These are phyloP conservation scores for Cystobasidium ongulense DNA, from an alignment of 768 basidiomycete species.

Conservation along the genomic window DNA sequence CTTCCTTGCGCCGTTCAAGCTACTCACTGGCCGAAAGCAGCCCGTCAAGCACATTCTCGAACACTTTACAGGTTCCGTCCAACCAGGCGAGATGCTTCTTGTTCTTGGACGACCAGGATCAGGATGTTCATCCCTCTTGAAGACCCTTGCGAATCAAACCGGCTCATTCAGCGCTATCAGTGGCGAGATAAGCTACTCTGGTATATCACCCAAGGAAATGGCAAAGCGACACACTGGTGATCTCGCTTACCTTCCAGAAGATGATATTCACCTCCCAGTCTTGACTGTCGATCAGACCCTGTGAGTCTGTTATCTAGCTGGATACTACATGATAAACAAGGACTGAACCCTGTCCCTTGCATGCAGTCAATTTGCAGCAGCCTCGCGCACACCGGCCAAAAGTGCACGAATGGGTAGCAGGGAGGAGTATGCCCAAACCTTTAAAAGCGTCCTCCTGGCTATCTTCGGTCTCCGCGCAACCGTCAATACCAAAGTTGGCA, in stretches of 20 bases:
- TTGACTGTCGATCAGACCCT: constrained; percentile 64
- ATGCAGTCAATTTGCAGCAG: constrained; percentile 49
- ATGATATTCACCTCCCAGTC: constrained; percentile 76
- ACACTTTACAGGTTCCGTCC: constrained; percentile 58
- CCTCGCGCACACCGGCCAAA: constrained; percentile 51
- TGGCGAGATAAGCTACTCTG: constrained; percentile 50
- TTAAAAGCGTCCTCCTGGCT: constrained; percentile 47
- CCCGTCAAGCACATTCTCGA: constrained; percentile 49
- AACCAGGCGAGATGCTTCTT: constrained; percentile 66
- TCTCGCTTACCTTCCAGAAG: constrained; percentile 60
- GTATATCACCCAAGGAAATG: constrained; percentile 51
- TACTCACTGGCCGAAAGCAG: neutral
- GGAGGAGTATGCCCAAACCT: constrained; percentile 46
- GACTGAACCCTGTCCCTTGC: constrained; percentile 46
- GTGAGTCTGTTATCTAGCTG: neutral
- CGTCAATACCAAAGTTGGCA: constrained; percentile 64
- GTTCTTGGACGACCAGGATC: constrained; percentile 48
- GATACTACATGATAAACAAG: constrained; percentile 45
- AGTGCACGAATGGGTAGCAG: constrained; percentile 46
- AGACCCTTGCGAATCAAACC: constrained; percentile 50
- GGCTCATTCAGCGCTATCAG: constrained; percentile 46
- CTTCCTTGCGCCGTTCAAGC: neutral
- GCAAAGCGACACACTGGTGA: constrained; percentile 56
- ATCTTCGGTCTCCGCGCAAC: constrained; percentile 70
- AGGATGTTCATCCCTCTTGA: constrained; percentile 51